A percentile compares a stretch with the other conserved stretches of the same genome.
Evolutionary conservation across 2,329 filamentous ascomycete species (phyloP).

Genomic region (Coleophoma crateriformis): DNA sequence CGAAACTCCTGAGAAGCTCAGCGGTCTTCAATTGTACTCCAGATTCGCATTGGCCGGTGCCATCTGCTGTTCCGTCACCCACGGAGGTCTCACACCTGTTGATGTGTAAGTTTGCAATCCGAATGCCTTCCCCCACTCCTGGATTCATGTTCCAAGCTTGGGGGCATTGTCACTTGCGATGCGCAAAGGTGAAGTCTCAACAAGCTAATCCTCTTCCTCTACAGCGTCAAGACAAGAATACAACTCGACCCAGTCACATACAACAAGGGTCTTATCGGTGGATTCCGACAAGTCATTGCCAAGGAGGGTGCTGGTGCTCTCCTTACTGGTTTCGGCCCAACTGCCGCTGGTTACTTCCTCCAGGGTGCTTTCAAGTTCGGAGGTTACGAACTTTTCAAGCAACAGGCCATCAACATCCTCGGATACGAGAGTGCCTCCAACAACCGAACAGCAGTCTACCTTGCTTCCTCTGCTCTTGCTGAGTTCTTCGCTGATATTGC

Average conservation of each 20-base stretch:
- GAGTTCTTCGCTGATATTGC: conserved; percentile 74
- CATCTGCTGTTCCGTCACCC: conserved; percentile 96
- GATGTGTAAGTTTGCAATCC: conserved; percentile 78
- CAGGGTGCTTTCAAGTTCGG: conserved; percentile 92
- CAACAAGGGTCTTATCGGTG: conserved; percentile 82
- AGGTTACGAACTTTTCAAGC: conserved; percentile 95
- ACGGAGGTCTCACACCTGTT: conserved; percentile 94
- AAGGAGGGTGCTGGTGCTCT: conserved; percentile 84
- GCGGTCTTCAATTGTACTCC: conserved; percentile 74
- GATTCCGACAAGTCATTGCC: conserved; percentile 78
- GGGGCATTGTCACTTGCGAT: neutral
- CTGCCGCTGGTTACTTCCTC: conserved; percentile 86
- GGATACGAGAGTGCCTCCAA: conserved; percentile 72
- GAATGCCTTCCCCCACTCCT: neutral
- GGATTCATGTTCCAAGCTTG: neutral
- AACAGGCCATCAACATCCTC: conserved; percentile 76
- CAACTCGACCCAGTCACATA: conserved; percentile 87
- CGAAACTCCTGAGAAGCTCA: conserved; percentile 40
- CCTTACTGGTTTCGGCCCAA: conserved; percentile 79
- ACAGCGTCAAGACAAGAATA: conserved; percentile 90
- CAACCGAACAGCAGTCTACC: conserved; percentile 79
- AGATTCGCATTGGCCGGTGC: conserved; percentile 96
- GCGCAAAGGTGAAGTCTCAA: conserved; percentile 10
- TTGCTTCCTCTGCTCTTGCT: conserved; percentile 59
- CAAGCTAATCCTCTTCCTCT: conserved; percentile 16